Percentiles rank a stretch among this genome's conserved stretches.
Evolutionary conservation across 2,329 filamentous ascomycete genomes (phyloP).

Genomic region (Colletotrichum cuscutae): DNA sequence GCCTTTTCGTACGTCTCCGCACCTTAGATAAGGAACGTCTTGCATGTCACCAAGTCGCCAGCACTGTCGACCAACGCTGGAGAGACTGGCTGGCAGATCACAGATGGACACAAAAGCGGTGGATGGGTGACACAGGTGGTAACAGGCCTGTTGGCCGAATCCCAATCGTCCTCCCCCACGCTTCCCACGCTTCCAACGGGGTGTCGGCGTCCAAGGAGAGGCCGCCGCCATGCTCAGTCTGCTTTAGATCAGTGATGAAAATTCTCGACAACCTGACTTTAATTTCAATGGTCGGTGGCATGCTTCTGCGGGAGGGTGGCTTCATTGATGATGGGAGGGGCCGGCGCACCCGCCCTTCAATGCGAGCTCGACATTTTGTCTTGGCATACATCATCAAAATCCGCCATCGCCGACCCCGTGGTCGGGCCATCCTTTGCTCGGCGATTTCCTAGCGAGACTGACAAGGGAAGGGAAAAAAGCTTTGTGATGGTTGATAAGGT

Average conservation of each 20-base stretch:
- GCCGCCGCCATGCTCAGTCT: conserved; percentile 14
- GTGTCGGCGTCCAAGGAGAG: conserved; percentile 8
- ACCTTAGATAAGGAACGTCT: not conserved
- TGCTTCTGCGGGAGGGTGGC: conserved; percentile 2
- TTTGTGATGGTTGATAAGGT: not conserved
- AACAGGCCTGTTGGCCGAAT: not conserved
- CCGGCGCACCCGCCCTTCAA: conserved; percentile 18
- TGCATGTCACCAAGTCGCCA: not conserved
- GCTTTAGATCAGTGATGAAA: not conserved
- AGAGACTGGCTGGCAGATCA: not conserved
- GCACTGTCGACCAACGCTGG: not conserved
- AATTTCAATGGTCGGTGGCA: not conserved
- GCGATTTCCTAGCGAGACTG: not conserved
- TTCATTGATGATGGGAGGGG: conserved; percentile 8
- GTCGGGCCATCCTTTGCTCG: conserved; percentile 3
- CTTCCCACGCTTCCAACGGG: conserved; percentile 1
- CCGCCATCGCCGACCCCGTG: not conserved
- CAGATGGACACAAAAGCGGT: not conserved
- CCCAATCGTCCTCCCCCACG: not conserved
- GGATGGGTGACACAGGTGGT: not conserved
- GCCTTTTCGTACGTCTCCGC: not conserved
- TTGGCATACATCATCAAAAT: conserved; percentile 29
- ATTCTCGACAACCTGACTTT: not conserved
- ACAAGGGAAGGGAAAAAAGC: not conserved
- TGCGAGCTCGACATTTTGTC: not conserved